Percentiles rank a stretch among this genome's conserved stretches.
phyloP scores from a whole-genome alignment of 805 yeast genomes.

The Candida maris region DNA sequence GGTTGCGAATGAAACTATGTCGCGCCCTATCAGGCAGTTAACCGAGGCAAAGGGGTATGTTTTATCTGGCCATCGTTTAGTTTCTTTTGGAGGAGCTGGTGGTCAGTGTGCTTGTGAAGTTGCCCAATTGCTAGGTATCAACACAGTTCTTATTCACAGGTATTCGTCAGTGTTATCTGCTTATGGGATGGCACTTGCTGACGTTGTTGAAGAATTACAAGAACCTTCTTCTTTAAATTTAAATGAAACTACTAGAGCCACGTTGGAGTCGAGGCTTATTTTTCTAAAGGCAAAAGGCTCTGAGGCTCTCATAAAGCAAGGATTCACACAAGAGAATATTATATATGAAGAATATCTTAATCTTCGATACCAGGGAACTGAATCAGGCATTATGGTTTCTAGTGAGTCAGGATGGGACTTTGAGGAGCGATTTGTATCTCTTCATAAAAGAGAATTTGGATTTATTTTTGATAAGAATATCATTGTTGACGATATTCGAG shows the following conservation, averaged over 20 bases:
- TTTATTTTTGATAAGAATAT: conserved; percentile 54
- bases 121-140: conserved; percentile 67
- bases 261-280: conserved; percentile 44
- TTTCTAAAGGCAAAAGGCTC: conserved; percentile 42
- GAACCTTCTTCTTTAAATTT: conserved; percentile 58
- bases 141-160: conserved; percentile 67
- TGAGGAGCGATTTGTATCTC: conserved; percentile 43
- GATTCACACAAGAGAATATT: conserved; percentile 44
- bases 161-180: conserved; percentile 84
- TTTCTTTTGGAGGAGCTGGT: conserved; percentile 91
- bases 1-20: conserved; percentile 87
- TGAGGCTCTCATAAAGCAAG: conserved; percentile 46
- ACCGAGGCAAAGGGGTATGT: conserved; percentile 83
- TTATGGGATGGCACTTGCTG: conserved; percentile 84
- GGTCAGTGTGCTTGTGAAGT: conserved; percentile 85
- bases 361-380: conserved; percentile 81
- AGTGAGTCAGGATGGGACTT: conserved; percentile 29
- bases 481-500: conserved; percentile 68
- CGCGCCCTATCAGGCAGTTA: conserved; percentile 80
- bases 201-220: conserved; percentile 76
- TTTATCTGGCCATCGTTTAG: conserved; percentile 62
- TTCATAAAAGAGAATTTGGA: conserved; percentile 71
- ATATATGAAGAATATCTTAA: conserved; percentile 63
- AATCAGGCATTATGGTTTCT: conserved; percentile 69
- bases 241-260: conserved; percentile 26